Conservation (phyloP, 306 rosid species). For the Trifolium subterraneum region DNA sequence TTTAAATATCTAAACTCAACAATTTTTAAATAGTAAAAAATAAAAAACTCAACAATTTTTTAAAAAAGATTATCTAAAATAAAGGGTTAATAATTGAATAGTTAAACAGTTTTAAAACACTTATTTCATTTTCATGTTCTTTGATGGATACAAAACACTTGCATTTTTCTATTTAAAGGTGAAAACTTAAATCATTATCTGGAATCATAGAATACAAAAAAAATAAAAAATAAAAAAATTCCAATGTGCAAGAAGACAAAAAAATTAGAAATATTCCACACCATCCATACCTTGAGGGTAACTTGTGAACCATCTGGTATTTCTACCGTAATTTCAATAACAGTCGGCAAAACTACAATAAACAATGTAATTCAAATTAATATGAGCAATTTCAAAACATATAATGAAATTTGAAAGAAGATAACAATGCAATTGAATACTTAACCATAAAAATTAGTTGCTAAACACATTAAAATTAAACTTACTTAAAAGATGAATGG, state of each 20-base stretch:
- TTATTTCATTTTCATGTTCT: too few relatives aligned
- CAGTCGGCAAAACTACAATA: neutral
- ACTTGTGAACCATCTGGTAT: constrained; percentile 6
- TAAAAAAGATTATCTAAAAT: too few relatives aligned
- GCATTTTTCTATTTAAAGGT: neutral
- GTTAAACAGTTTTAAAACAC: too few relatives aligned
- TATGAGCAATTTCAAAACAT: neutral
- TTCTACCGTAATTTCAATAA: neutral
- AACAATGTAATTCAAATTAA: neutral
- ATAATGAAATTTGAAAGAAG: too few relatives aligned
- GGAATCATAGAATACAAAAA: neutral
- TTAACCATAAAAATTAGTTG: too few relatives aligned
- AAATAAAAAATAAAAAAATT: neutral
- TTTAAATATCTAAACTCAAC: too few relatives aligned
- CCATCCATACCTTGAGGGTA: neutral
- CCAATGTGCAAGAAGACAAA: neutral
- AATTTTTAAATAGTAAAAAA: too few relatives aligned
- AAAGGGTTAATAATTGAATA: too few relatives aligned
- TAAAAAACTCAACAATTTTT: too few relatives aligned
- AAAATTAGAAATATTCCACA: neutral
- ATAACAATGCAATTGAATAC: neutral
- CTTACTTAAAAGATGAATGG: too few relatives aligned
- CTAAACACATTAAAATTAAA: too few relatives aligned
- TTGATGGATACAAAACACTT: neutral
- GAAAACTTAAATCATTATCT: neutral